Percentiles rank a stretch among this genome's conserved stretches.
Conservation (phyloP, 495 filamentous ascomycete species). For the Annulohypoxylon nitens region DNA sequence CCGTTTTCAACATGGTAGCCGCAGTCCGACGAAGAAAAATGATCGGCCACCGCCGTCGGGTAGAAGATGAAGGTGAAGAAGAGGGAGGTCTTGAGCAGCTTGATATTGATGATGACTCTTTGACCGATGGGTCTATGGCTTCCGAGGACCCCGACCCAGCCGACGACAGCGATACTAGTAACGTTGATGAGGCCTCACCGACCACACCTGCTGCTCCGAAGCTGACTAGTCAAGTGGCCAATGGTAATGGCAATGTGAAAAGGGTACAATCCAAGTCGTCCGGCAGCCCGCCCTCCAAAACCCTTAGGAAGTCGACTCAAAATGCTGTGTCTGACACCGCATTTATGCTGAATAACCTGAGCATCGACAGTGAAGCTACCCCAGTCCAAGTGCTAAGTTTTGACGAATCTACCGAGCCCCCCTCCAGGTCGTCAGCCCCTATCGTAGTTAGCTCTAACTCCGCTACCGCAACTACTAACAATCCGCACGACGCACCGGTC, state of each 20-base stretch:
- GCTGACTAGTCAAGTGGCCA: constrained; percentile 54
- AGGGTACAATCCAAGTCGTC: constrained; percentile 51
- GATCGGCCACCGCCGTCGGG: constrained; percentile 79
- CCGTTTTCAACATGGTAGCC: constrained; percentile 66
- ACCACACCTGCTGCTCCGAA: constrained; percentile 59
- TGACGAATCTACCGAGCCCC: constrained; percentile 65
- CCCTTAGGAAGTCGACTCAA: constrained; percentile 55
- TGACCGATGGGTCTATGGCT: constrained; percentile 82
- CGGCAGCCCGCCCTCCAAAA: constrained; percentile 50
- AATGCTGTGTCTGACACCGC: constrained; percentile 75
- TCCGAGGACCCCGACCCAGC: constrained; percentile 82
- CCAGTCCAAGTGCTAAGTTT: constrained; percentile 73
- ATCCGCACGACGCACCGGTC: constrained; percentile 63
- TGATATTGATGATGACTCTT: constrained; percentile 82
- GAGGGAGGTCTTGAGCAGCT: constrained; percentile 75
- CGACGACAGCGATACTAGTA: constrained; percentile 83
- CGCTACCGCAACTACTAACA: constrained; percentile 49
- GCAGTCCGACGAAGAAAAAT: constrained; percentile 75
- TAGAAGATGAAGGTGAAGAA: constrained; percentile 84
- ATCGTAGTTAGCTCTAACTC: constrained; percentile 62
- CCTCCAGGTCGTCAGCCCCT: constrained; percentile 55
- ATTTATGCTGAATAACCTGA: constrained; percentile 88
- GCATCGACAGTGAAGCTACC: constrained; percentile 69
- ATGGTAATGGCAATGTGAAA: constrained; percentile 57
- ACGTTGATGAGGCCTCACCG: constrained; percentile 70